phyloP scores from a whole-genome alignment of 345 rosid genomes.

The Eucalyptus sp. region DNA sequence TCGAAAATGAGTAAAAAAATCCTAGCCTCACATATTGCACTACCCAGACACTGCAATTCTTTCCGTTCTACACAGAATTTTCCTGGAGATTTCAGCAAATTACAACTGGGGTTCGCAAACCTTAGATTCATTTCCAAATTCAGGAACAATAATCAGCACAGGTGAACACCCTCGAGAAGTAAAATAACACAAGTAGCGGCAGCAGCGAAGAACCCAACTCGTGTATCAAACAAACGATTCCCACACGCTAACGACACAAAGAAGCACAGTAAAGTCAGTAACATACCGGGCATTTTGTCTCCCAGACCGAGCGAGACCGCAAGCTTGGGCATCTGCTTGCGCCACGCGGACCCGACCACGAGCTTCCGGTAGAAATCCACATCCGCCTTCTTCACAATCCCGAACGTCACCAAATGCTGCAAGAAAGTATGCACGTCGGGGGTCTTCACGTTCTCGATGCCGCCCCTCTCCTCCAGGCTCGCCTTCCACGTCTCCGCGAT shows the following conservation, averaged over 20 bases:
- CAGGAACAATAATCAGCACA: neutral
- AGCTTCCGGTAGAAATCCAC: constrained; percentile 79
- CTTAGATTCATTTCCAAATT: neutral
- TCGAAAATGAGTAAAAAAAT: neutral
- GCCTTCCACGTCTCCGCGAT: constrained; percentile 92
- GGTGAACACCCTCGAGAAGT: neutral
- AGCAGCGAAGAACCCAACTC: neutral
- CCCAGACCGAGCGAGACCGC: constrained; percentile 91
- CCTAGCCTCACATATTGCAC: neutral
- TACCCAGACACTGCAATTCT: neutral
- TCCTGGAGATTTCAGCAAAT: neutral
- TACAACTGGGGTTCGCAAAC: neutral
- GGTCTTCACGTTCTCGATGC: constrained; percentile 84
- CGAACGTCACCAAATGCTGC: constrained; percentile 93
- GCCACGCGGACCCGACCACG: constrained; percentile 92
- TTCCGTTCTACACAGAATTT: neutral
- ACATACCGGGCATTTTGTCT: constrained; percentile 90
- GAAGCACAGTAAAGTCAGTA: neutral
- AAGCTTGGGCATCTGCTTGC: constrained; percentile 98
- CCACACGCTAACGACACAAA: neutral
- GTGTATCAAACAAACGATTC: neutral
- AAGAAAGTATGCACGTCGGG: constrained; percentile 97
- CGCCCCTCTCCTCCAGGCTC: constrained; percentile 86
- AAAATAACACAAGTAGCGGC: neutral
- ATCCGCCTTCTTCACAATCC: constrained; percentile 74